Base-by-base conservation (phyloP, 2,329 filamentous ascomycete species). In the Aspergillus quadricinctus region DNA sequence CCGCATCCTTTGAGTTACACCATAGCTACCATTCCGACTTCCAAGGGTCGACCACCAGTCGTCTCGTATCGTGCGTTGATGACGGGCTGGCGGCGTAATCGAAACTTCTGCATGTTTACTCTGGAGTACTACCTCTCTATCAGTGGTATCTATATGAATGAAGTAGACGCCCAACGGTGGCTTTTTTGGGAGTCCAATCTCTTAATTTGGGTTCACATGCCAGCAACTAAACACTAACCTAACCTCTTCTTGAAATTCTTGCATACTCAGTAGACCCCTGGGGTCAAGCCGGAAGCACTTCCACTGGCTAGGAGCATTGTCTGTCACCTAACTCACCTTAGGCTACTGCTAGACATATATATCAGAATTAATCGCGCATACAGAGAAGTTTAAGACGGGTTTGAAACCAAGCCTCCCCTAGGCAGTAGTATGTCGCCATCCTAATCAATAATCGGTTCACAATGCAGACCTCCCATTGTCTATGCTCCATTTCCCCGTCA, bases 401-500 rank as follows among this genome's bases (percentile, higher is more conserved):
- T 37, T 37, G 31, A 37, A 37, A 37, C 17, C 31, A 37, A 31
- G 23, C 45, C 19, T 56, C 23, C 27, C 4, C 27, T 29, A 21
- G 14, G 27, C 6, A 37, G 31, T 37, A 37, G 14, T 37, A 3
- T 37, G 31, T 37, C 28, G 9, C 28, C 28, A 10, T 10, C 9
- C 28, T 10, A 29, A 29, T 29, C 28, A 29, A 29, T 29, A 29
- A 29, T 29, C 28, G 31, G 23, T 53, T 69, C 61, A 76, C 53
- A 76, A 58, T 27, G 70, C 56, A 49, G 72, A 65, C 55, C 59
- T 69, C 54, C 64, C 64, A 29, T 53, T 58, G 29, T 57, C 66
- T 53, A 73, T 57, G 14, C 58, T 64, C 73, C 72, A 73, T 52
- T 57, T 57, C 51, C 67, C 72, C 23, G 64, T 61, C 6, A 58